Conservation (phyloP, 2,329 filamentous ascomycete genomes). For the Xylariaceae sp. region DNA sequence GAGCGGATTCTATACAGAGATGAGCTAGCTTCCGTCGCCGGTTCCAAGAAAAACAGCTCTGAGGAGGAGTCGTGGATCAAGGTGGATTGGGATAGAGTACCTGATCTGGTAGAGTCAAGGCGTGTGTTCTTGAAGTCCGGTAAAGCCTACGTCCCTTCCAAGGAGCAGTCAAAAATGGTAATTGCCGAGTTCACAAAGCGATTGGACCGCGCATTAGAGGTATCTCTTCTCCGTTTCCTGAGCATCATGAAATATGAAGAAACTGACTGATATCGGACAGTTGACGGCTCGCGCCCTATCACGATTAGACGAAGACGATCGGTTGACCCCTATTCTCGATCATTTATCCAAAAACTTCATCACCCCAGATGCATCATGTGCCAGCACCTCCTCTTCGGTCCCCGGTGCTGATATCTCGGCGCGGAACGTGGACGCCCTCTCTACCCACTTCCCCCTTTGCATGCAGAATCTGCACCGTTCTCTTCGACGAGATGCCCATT, state of each 20-base stretch:
- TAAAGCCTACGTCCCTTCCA: constrained; percentile 84
- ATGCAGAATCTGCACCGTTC: constrained; percentile 89
- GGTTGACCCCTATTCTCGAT: constrained; percentile 63
- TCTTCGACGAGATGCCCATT: constrained; percentile 79
- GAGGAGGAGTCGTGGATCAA: constrained; percentile 94
- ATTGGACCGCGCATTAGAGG: constrained; percentile 79
- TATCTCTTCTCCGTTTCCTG: constrained; percentile 35
- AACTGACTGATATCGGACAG: constrained; percentile 37
- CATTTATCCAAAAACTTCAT: constrained; percentile 95
- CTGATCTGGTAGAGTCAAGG: constrained; percentile 79
- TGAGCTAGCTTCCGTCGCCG: constrained; percentile 53
- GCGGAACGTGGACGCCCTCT: constrained; percentile 72
- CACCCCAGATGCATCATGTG: constrained; percentile 81
- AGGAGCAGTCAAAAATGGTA: constrained; percentile 86
- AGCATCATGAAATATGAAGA: constrained; percentile 1
- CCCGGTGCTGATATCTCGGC: constrained; percentile 73
- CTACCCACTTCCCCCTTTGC: constrained; percentile 82
- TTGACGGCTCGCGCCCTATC: constrained; percentile 87
- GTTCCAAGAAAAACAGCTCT: constrained; percentile 34
- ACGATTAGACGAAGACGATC: constrained; percentile 92
- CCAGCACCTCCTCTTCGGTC: constrained; percentile 59
- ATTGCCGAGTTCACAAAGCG: constrained; percentile 77
- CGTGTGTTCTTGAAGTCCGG: constrained; percentile 73
- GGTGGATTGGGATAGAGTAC: constrained; percentile 90
- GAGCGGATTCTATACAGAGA: constrained; percentile 65